These are phyloP conservation scores for Styphnolobium japonicum DNA, from an alignment of 306 rosid genomes.

Conservation along the genomic window DNA sequence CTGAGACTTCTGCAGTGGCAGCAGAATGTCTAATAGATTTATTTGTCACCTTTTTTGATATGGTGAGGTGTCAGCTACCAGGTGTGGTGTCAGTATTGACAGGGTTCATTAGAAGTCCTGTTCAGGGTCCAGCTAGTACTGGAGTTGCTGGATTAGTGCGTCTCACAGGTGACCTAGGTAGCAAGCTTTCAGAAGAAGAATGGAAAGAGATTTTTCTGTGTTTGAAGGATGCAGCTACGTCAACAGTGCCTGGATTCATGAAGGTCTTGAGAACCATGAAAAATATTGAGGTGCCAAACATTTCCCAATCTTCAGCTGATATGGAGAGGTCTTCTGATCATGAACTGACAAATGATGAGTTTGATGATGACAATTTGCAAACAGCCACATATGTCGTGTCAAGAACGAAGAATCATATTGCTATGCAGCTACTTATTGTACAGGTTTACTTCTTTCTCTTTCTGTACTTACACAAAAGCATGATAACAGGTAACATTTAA, in stretches of 20 bases:
- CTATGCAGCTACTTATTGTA: slow-evolving; percentile 78
- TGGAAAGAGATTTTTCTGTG: slow-evolving; percentile 78
- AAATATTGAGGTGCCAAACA: slow-evolving; percentile 43
- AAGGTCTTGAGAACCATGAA: slow-evolving; percentile 85
- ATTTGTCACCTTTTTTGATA: slow-evolving; percentile 63
- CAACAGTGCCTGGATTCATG: slow-evolving; percentile 72
- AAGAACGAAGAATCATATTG: slow-evolving; percentile 80
- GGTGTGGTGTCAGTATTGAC: slow-evolving; percentile 74
- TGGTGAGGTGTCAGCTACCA: slow-evolving; percentile 76
- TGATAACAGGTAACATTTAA: not conserved
- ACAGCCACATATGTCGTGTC: slow-evolving; percentile 77
- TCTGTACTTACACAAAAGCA: not conserved
- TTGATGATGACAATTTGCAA: slow-evolving; percentile 86
- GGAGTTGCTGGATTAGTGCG: slow-evolving; percentile 86
- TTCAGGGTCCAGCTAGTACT: slow-evolving; percentile 88
- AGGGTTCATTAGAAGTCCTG: slow-evolving; percentile 74
- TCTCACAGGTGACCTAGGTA: slow-evolving; percentile 69
- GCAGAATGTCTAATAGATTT: slow-evolving; percentile 83
- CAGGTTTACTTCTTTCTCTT: slow-evolving; percentile 63
- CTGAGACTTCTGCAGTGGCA: slow-evolving; percentile 83
- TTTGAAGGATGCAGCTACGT: slow-evolving; percentile 76
- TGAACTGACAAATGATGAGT: slow-evolving; percentile 65
- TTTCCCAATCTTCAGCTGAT: slow-evolving; percentile 49
- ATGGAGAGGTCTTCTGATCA: slow-evolving; percentile 63
- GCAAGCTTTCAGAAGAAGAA: slow-evolving; percentile 71